Percentiles rank a stretch among this genome's conserved stretches.
Evolutionary conservation across 2,329 filamentous ascomycete species (phyloP).

Genomic region (Xylariaceae sp.): DNA sequence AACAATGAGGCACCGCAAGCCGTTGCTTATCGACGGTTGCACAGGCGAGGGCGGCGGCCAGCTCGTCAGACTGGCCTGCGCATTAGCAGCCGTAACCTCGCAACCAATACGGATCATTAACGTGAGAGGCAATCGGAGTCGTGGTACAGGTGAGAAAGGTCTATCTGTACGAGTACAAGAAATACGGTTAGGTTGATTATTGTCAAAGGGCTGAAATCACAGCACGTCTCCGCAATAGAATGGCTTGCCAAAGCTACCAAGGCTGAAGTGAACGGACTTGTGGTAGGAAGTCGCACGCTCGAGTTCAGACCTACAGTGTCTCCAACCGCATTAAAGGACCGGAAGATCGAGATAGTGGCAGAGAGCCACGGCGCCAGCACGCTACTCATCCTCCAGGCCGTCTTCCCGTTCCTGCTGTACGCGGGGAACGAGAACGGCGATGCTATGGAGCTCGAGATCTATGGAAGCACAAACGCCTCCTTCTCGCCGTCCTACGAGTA

Average conservation of each 20-base stretch:
- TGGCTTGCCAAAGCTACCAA: constrained; percentile 60
- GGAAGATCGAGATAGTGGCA: constrained; percentile 57
- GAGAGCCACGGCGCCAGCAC: constrained; percentile 60
- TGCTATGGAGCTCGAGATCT: constrained; percentile 57
- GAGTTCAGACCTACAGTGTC: constrained; percentile 53
- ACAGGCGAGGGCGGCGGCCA: constrained; percentile 69
- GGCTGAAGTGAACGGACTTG: constrained; percentile 58
- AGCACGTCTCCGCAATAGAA: constrained; percentile 64
- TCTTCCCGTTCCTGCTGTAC: constrained; percentile 65
- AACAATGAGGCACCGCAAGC: constrained; percentile 27
- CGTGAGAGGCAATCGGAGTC: constrained; percentile 61
- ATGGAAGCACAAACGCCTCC: constrained; percentile 65
- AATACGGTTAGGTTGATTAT: background rate
- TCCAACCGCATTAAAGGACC: constrained; percentile 49
- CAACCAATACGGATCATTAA: constrained; percentile 60
- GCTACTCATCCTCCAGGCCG: constrained; percentile 64
- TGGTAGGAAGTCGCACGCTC: constrained; percentile 57
- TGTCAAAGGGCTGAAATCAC: constrained; percentile 61
- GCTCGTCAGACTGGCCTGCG: constrained; percentile 62
- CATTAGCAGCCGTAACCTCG: constrained; percentile 61
- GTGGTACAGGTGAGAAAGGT: constrained; percentile 43
- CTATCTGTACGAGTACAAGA: background rate
- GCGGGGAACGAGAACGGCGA: constrained; percentile 52
- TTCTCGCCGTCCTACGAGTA: constrained; percentile 68
- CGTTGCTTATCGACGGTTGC: constrained; percentile 59